Conservation (phyloP, 1,139 yeast genomes). For the Lodderomyces oxycetoniae region DNA sequence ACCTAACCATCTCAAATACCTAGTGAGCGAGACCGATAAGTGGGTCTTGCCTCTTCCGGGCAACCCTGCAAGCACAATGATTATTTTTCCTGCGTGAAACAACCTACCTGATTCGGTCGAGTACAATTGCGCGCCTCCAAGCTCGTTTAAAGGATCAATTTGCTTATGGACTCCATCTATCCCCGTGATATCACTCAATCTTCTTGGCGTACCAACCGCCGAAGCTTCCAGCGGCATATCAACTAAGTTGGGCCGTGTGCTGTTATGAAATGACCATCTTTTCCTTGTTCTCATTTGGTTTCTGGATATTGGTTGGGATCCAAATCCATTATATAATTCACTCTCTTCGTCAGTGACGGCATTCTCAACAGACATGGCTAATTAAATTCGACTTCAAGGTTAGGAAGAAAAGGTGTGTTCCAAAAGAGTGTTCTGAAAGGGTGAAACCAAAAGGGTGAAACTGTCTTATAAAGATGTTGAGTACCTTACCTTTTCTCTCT, state of each 20-base stretch:
- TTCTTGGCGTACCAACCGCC: constrained; percentile 21
- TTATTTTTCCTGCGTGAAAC: constrained; percentile 92
- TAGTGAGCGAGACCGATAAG: constrained; percentile 81
- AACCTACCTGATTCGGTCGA: constrained; percentile 86
- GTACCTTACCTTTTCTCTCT: no score
- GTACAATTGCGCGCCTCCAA: constrained; percentile 81
- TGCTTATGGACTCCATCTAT: constrained; percentile 54
- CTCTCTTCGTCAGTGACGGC: constrained; percentile 16
- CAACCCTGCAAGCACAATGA: constrained; percentile 84
- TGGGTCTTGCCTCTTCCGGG: constrained; percentile 98
- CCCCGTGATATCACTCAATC: constrained; percentile 41
- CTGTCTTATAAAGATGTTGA: no score
- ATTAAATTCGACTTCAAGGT: no score
- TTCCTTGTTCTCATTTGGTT: constrained; percentile 34
- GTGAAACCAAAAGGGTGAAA: no score
- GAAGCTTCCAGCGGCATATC: constrained; percentile 24
- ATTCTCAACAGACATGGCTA: background rate
- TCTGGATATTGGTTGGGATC: constrained; percentile 31
- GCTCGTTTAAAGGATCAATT: constrained; percentile 44
- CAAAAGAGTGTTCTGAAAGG: no score
- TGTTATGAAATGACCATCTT: constrained; percentile 43
- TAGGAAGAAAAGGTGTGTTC: no score
- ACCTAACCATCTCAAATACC: constrained; percentile 93
- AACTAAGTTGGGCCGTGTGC: constrained; percentile 34
- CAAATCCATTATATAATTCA: constrained; percentile 39